Evolutionary conservation across 140 eudicot genomes (phyloP).

Genomic region (Erigeron philadelphicus): DNA sequence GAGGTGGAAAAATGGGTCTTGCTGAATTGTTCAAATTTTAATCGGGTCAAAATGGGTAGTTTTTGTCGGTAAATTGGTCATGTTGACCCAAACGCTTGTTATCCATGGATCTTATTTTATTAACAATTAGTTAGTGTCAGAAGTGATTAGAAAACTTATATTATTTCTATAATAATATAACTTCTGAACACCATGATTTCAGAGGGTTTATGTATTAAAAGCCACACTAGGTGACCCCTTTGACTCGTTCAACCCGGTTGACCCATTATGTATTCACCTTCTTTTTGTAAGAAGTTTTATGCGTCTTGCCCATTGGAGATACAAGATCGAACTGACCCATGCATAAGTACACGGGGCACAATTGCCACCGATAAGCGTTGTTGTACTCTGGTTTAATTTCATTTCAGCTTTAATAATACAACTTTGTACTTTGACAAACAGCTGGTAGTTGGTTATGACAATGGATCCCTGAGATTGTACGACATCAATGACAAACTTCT

Average conservation of each 20-base stretch:
- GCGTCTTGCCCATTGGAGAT: not conserved
- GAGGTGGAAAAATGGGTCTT: not conserved
- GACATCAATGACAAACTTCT: slow-evolving; percentile 48
- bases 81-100: too few species aligned
- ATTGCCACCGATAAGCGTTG: not conserved
- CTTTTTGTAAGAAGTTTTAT: not conserved
- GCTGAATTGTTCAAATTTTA: not conserved
- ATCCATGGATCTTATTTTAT: not conserved
- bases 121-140: not conserved
- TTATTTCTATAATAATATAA: not conserved
- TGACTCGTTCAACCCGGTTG: not conserved
- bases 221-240: not conserved
- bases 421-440: slow-evolving; percentile 26
- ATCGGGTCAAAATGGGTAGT: not conserved
- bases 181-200: not conserved
- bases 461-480: slow-evolving; percentile 67
- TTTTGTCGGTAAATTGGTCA: not conserved
- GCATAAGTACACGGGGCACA: not conserved
- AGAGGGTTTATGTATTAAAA: not conserved
- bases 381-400: not conserved
- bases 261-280: not conserved
- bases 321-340: not conserved
- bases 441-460: slow-evolving; percentile 82
- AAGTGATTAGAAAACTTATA: not conserved
- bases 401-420: not conserved